Evolutionary conservation across 306 rosid species (phyloP), one percentile per base, ranked within the genome.

Genomic region (Hippophae rhamnoides): DNA sequence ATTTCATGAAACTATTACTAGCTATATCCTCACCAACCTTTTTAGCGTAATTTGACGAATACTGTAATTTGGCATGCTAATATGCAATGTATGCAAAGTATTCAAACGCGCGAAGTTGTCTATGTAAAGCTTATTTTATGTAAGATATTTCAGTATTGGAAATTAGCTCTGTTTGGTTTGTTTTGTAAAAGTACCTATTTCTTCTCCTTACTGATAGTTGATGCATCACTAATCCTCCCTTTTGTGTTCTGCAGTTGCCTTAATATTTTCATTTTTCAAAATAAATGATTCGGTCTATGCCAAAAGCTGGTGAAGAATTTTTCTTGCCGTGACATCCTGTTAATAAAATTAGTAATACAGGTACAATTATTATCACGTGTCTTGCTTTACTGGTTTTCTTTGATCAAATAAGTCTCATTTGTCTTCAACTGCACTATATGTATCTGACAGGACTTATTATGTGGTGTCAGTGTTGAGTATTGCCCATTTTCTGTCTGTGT

Each of bases 381-480:
- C 23, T 18, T 18, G n/a, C 27, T 56, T 13, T 13, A 6, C 41
- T 7, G 23, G 43, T 57, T 56, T 27, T 51, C 62, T n/a, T 45
- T 9, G 23, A 25, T 47, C 48, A 60, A 13, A 11, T 11, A 3
- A 12, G 27, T 46, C 18, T 45, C 59, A 57, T 69, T 57, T 69
- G 42, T 58, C 48, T 47, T 69, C 54, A 18, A 54, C 43, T 65
- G 76, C 83, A 71, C 75, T 61, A 26, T 67, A 63, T 52, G 42
- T 54, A 52, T 53, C 43, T 73, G 57, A 69, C 58, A 2, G 74
- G 74, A 77, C 69, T 69, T 74, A 57, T 71, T 65, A 53, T 62
- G 73, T 64, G 69, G 72, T 79, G 25, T 80, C 67, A 61, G 66
- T 68, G 73, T 69, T 61, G 52, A 54, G 62, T 61, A 47, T 62